Evolutionary conservation across 2,329 filamentous ascomycete genomes (phyloP), one percentile per base, ranked within the genome.

Genomic region (Torrubiella hemipterigena): DNA sequence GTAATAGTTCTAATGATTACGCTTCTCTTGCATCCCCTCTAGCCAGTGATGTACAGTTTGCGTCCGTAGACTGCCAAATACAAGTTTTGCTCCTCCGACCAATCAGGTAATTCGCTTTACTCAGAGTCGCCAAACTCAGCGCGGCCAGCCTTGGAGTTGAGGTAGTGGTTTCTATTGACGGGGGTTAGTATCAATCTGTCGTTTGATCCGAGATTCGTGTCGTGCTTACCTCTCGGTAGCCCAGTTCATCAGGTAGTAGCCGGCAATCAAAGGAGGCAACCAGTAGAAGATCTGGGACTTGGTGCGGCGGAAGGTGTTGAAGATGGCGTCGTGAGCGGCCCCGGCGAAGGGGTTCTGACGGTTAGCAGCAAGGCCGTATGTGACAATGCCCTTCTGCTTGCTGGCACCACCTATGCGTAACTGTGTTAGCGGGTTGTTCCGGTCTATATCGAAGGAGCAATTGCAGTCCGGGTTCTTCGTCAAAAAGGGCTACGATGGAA

Each of bases 221-320:
- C 17, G 30, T 21, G 63, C 77, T 48, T 73, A 96, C 91, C 77
- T 76, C 64, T 94, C 78, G 50, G 74, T 79, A 44, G 91, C 89
- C 91, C 91, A 98, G 55, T 81, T 63, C 79, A 96, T 82, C 44
- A 75, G 54, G 54, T 77, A 75, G 67, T 96, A 98, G 44, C 73
- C 86, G 45, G 69, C 58, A 42, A 91, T 49, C 46, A 94, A 63
- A 23, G 87, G 81, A 37, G 91, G 82, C 17, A 78, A 71, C 60
- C 87, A 77, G 73, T 87, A 98, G 47, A 96, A 76, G 46, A 93
- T 76, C 69, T 96, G 91, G 47, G 70, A 60, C 56, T 77, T 78
- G 63, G 81, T 82, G 51, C 91, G 77, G 59, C 91, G 79, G 73
- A 81, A 93, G 48, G 76, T 79, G 74, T 98, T 98, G 79, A 96